Evolutionary conservation across 108 stramenopile species (phyloP).

Genomic region (Craspedostauros australis): DNA sequence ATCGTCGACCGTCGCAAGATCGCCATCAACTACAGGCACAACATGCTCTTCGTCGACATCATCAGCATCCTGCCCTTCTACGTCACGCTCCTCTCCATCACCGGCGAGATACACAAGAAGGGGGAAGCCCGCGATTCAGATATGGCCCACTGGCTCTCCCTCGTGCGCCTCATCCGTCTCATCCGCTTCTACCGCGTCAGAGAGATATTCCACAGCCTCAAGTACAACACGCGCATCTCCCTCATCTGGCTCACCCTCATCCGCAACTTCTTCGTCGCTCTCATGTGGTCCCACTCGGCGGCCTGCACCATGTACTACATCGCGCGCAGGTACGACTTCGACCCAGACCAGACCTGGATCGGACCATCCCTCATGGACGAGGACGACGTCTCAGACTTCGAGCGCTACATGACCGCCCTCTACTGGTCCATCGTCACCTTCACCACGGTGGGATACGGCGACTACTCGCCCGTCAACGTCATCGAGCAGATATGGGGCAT

Average conservation of each 20-base stretch:
- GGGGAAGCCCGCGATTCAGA: slow-evolving; percentile 4
- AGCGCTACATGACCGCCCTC: slow-evolving; percentile 34
- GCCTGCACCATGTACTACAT: slow-evolving; percentile 62
- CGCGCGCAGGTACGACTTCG: slow-evolving; percentile 38
- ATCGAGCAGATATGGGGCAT: slow-evolving; percentile 37
- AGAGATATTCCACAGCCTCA: slow-evolving; percentile 35
- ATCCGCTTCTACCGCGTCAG: slow-evolving; percentile 46
- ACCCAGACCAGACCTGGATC: slow-evolving; percentile 43
- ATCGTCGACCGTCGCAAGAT: slow-evolving; percentile 25
- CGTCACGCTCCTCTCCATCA: slow-evolving; percentile 17
- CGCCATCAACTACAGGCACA: slow-evolving; percentile 30
- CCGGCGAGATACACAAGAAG: slow-evolving; percentile 27
- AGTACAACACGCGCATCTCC: slow-evolving; percentile 40
- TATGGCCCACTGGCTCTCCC: slow-evolving; percentile 17
- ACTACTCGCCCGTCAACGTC: slow-evolving; percentile 41
- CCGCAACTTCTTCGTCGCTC: slow-evolving; percentile 36
- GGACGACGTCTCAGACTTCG: slow-evolving; percentile 12
- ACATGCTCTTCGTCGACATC: slow-evolving; percentile 51
- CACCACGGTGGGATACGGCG: slow-evolving; percentile 47
- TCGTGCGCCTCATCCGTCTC: slow-evolving; percentile 33
- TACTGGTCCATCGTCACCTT: slow-evolving; percentile 59
- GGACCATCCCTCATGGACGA: not conserved
- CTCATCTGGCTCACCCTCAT: slow-evolving; percentile 37
- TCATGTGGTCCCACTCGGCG: slow-evolving; percentile 46
- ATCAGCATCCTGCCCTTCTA: slow-evolving; percentile 57